A percentile compares a stretch with the other conserved stretches of the same genome.
Conservation (phyloP, 352 stramenopile species). For the Phytophthora quininea region DNA sequence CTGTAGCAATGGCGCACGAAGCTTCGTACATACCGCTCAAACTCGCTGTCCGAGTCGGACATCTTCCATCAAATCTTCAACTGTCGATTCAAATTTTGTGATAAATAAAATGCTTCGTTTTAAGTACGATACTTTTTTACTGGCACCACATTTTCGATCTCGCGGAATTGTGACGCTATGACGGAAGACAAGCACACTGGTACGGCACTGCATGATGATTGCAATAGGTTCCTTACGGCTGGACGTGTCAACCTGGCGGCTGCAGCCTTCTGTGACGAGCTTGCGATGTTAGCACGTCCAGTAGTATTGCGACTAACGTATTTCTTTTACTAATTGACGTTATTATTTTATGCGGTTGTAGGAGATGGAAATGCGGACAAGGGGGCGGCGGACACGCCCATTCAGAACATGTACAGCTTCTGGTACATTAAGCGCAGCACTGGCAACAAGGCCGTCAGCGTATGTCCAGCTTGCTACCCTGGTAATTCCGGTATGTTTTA, state of each 20-base stretch:
- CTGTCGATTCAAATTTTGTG: too few relatives aligned
- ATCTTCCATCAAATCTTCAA: constrained; percentile 6
- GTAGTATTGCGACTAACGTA: too few relatives aligned
- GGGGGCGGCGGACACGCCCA: constrained; percentile 53
- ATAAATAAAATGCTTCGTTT: not conserved
- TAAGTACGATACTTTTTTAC: constrained; percentile 23
- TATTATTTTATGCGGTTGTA: constrained; percentile 14
- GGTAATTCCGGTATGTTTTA: constrained; percentile 11
- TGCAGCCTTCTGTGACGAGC: not conserved
- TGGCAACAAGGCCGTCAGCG: constrained; percentile 74
- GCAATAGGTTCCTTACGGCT: constrained; percentile 1
- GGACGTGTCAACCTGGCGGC: not conserved
- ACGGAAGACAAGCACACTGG: constrained; percentile 51
- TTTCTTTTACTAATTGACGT: too few relatives aligned
- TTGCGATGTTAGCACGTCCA: not conserved
- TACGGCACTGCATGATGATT: constrained; percentile 6
- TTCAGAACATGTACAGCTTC: constrained; percentile 92
- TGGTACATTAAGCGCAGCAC: constrained; percentile 91
- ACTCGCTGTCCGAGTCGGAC: constrained; percentile 66
- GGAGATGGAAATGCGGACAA: constrained; percentile 40
- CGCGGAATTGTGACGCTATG: constrained; percentile 26
- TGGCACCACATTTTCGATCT: not conserved
- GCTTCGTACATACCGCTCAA: constrained; percentile 52
- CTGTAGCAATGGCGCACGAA: constrained; percentile 1
- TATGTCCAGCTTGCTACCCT: constrained; percentile 27